Evolutionary conservation across 148 eudicot species (phyloP), one percentile per base, ranked within the genome.

Genomic region (Amaranthus cruentus): DNA sequence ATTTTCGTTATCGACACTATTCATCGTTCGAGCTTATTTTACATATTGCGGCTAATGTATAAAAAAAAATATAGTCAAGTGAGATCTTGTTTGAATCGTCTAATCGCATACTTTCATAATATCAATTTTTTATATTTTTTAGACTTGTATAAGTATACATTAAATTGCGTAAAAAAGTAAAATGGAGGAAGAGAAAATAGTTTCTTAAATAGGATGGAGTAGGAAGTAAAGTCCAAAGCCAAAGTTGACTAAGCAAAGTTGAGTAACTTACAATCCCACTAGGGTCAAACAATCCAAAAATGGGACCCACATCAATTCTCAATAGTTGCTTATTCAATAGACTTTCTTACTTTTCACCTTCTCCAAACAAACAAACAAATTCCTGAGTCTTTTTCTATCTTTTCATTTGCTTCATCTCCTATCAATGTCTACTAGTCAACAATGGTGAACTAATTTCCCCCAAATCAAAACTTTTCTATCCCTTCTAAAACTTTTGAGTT

Each of bases 341-440:
- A 28, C 66, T 62, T 62, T 62, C 0, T 5, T 62, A 11, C 6
- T 44, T 5, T 11, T 5, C 6, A 5, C 48, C 46, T 48, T 28
- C 38, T 28, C 2, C 38, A 28, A 28, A 28, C 38, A 28, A 28
- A 28, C 38, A 28, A 28, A 28, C 38, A 28, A 28, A 28, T 28
- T 28, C 38, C 42, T 18, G 11, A 3, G 6, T 13, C 7, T 61
- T 47, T 7, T 48, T 4, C 43, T 44, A 28, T 14, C 42, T n/a
- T 43, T 43, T 7, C 43, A 4, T 4, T 55, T 6, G n/a, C 10
- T 47, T 55, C 47, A 2, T 5, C 42, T 21, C 38, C 44, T 21
- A 28, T 8, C 42, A 49, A 43, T 38, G 66, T 47, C 72, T 58
- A 44, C 71, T 57, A 51, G 76, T 72, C 72, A 68, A 78, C 5